Evolutionary conservation across 352 stramenopile genomes (phyloP).

Genomic region (Phytophthora constricta): DNA sequence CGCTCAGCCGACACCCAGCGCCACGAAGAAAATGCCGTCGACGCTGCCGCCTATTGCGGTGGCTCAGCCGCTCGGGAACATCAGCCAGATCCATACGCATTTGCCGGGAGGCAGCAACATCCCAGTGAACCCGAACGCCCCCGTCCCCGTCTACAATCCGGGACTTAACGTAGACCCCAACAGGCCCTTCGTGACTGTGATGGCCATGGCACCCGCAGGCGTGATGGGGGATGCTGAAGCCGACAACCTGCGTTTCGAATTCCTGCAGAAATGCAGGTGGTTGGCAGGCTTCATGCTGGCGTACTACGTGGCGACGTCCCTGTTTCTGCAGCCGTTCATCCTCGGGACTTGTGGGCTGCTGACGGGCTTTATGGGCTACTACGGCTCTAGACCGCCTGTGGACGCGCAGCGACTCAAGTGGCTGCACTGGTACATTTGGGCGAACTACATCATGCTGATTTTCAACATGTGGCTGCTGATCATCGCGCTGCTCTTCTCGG

Average conservation of each 20-base stretch:
- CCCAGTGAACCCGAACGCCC: constrained; percentile 37
- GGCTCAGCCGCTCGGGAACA: constrained; percentile 44
- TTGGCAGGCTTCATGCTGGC: constrained; percentile 64
- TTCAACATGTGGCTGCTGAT: constrained; percentile 73
- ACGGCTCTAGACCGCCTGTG: constrained; percentile 63
- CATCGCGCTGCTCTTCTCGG: constrained; percentile 53
- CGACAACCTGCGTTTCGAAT: constrained; percentile 59
- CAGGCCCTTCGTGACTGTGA: constrained; percentile 44
- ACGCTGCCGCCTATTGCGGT: constrained; percentile 53
- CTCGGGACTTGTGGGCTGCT: constrained; percentile 62
- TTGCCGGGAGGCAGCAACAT: constrained; percentile 48
- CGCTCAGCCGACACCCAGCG: constrained; percentile 45
- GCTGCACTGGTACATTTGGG: constrained; percentile 70
- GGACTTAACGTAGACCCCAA: constrained; percentile 20
- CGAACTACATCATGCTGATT: constrained; percentile 74
- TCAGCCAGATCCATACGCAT: constrained; percentile 45
- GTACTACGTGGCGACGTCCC: constrained; percentile 73
- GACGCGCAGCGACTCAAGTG: constrained; percentile 70
- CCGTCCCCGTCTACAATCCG: constrained; percentile 21
- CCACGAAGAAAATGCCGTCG: constrained; percentile 32
- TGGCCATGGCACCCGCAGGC: constrained; percentile 35
- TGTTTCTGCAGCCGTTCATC: constrained; percentile 80
- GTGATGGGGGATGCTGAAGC: constrained; percentile 28
- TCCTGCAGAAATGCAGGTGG: constrained; percentile 69
- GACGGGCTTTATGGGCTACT: constrained; percentile 72